phyloP scores from a whole-genome alignment of 208 protist genomes.

The Trypanosoma vivax region DNA sequence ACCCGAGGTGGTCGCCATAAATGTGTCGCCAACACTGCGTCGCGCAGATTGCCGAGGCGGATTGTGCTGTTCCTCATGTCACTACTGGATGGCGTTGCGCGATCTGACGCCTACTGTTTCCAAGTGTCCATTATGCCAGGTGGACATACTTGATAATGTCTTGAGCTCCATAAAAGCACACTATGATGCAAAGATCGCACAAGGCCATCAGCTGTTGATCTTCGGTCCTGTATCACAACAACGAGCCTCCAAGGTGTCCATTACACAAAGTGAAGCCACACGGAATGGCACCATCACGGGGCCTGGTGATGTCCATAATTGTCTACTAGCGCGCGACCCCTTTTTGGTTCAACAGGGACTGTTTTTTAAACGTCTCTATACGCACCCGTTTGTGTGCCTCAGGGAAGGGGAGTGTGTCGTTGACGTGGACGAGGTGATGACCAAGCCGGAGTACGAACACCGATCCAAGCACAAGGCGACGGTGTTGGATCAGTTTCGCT shows the following conservation, averaged over 20 bases:
- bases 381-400: slow-evolving; percentile 57
- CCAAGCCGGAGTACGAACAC: slow-evolving; percentile 59
- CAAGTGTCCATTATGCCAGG: slow-evolving; percentile 51
- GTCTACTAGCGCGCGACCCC: slow-evolving; percentile 57
- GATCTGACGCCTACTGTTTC: slow-evolving; percentile 48
- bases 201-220: slow-evolving; percentile 5
- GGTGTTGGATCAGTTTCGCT: slow-evolving; percentile 72
- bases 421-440: slow-evolving; percentile 72
- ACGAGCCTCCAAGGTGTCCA: not conserved
- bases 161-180: slow-evolving; percentile 10
- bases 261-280: not conserved
- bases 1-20: slow-evolving; percentile 8
- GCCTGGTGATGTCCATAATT: slow-evolving; percentile 18
- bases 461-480: slow-evolving; percentile 47
- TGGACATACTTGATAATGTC: slow-evolving; percentile 31
- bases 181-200: slow-evolving; percentile 19
- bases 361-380: slow-evolving; percentile 64
- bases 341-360: slow-evolving; percentile 85
- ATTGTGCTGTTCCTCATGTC: slow-evolving; percentile 62
- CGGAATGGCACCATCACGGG: too few species aligned
- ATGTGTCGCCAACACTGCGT: slow-evolving; percentile 20
- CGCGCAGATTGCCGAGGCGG: slow-evolving; percentile 21
- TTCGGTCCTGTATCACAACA: slow-evolving; percentile 20
- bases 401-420: slow-evolving; percentile 50
- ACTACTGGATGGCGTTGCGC: slow-evolving; percentile 47